phyloP scores from a whole-genome alignment of 148 eudicot species.

The Rhododendron vialii region DNA sequence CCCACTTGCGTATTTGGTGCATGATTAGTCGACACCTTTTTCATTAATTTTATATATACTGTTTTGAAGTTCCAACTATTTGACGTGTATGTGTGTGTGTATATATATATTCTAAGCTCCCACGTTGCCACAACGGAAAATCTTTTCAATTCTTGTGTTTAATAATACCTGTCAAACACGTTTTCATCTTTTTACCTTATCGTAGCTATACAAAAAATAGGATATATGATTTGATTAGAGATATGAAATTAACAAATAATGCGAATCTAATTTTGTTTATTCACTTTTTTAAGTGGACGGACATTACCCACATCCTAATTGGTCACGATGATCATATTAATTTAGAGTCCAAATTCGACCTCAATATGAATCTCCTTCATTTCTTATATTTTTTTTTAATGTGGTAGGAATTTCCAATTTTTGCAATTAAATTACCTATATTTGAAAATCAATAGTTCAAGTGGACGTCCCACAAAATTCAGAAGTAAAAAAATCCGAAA shows the following conservation, averaged over 20 bases:
- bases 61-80: neutral
- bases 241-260: no score
- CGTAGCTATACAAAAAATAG: no score
- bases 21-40: neutral
- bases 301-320: neutral
- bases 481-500: neutral
- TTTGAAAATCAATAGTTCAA: constrained; percentile 7
- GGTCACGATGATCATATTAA: no score
- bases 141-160: neutral
- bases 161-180: no score
- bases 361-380: no score
- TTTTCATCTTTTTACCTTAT: no score
- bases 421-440: neutral
- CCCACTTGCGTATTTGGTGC: neutral
- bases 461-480: neutral
- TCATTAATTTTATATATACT: neutral
- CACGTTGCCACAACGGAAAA: neutral
- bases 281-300: no score
- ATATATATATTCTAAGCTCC: neutral
- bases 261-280: no score
- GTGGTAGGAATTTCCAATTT: neutral
- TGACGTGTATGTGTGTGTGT: neutral
- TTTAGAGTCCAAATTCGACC: no score
- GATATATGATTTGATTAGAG: no score
- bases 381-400: neutral